Conservation (phyloP, 2,329 filamentous ascomycete genomes). For the Trichoderma guizhouense region DNA sequence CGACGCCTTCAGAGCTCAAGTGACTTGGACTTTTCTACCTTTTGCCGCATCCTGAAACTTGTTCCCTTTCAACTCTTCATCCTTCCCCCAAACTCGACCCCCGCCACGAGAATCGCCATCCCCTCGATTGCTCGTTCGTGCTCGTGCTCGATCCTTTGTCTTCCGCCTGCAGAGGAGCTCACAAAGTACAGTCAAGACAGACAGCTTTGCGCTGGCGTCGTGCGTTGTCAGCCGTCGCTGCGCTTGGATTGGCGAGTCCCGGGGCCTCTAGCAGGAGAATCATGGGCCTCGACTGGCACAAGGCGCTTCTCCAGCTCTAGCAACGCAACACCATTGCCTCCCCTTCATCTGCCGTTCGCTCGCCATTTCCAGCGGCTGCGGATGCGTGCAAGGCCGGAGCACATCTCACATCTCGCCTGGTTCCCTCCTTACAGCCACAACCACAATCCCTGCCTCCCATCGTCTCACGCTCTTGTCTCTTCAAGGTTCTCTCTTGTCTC, state of each 20-base stretch:
- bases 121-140: background rate
- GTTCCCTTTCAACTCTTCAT: background rate
- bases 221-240: constrained; percentile 17
- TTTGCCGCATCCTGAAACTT: background rate
- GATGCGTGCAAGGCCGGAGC: constrained; percentile 25
- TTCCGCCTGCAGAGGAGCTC: background rate
- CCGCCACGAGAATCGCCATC: background rate
- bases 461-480: constrained; percentile 20
- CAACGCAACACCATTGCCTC: constrained; percentile 22
- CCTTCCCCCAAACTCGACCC: background rate
- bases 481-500: constrained; percentile 13
- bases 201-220: constrained; percentile 16
- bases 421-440: constrained; percentile 16
- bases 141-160: background rate
- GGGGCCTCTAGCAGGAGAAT: constrained; percentile 23
- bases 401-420: constrained; percentile 11
- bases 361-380: constrained; percentile 22
- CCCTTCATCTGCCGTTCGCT: constrained; percentile 4
- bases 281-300: constrained; percentile 36
- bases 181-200: background rate
- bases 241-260: constrained; percentile 17
- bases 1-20: background rate
- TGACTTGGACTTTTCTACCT: background rate
- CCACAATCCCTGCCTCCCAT: constrained; percentile 21
- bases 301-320: constrained; percentile 23